Evolutionary conservation across 2,329 filamentous ascomycete species (phyloP).

Genomic region (Verticillium tricorpus): DNA sequence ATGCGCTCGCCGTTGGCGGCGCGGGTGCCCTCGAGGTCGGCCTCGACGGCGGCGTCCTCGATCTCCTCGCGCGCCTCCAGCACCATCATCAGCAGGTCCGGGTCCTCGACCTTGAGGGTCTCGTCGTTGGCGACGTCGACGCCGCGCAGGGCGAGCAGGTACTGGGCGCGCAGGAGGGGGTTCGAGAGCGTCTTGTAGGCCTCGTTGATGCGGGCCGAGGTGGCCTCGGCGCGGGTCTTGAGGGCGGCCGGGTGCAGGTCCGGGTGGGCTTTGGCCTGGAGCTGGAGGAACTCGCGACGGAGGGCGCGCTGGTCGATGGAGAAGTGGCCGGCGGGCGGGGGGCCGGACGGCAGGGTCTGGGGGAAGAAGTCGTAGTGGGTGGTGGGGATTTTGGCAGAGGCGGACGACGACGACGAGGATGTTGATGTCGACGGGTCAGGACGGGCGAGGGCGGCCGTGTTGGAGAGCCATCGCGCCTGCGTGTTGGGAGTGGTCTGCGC

Average conservation of each 20-base stretch:
- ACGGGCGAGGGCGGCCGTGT: neutral
- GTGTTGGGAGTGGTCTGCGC: neutral
- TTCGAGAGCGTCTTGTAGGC: conserved; percentile 81
- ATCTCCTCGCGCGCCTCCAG: conserved; percentile 75
- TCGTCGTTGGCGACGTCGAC: conserved; percentile 80
- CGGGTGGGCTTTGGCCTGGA: conserved; percentile 75
- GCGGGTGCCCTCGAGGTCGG: conserved; percentile 55
- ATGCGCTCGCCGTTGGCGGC: conserved; percentile 66
- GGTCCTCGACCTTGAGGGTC: conserved; percentile 61
- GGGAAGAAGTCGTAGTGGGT: conserved; percentile 91
- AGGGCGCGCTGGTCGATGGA: conserved; percentile 64
- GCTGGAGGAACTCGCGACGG: conserved; percentile 77
- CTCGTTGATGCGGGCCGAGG: conserved; percentile 82
- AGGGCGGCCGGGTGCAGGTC: conserved; percentile 56
- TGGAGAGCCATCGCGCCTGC: conserved; percentile 10
- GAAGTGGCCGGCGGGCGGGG: conserved; percentile 76
- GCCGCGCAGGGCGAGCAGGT: conserved; percentile 69
- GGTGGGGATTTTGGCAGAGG: conserved; percentile 16
- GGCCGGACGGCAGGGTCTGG: conserved; percentile 66
- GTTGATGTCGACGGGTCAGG: conserved; percentile 4
- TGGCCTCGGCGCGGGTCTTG: conserved; percentile 64
- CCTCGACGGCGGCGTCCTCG: conserved; percentile 65
- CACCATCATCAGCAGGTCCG: conserved; percentile 70
- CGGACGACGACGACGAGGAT: neutral
- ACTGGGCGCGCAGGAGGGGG: conserved; percentile 82